Evolutionary conservation across 140 eudicot species (phyloP).

Genomic region (Anethum foeniculum): DNA sequence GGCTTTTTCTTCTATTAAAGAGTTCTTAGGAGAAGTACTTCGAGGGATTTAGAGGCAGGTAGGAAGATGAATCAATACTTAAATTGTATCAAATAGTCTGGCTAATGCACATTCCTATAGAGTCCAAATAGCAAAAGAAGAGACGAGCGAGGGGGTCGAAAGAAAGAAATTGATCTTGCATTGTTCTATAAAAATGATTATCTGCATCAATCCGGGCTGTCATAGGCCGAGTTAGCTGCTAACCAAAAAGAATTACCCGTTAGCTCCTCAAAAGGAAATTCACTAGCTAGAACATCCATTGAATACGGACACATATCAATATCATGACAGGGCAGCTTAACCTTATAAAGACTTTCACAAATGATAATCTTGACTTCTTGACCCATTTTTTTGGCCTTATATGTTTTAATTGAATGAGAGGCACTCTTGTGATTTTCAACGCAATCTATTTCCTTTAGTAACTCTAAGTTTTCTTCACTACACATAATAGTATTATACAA

Average conservation of each 20-base stretch:
- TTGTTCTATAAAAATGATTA: not conserved
- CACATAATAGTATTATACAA: not conserved
- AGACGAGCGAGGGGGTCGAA: not conserved
- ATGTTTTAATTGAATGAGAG: not conserved
- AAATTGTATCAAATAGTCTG: not conserved
- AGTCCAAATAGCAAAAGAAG: not conserved
- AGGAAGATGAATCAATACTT: not conserved
- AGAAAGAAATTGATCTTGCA: not conserved
- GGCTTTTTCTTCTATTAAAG: not conserved
- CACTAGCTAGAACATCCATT: not conserved
- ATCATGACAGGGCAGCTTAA: not conserved
- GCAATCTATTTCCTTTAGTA: not conserved
- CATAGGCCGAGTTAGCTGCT: too few relatives aligned
- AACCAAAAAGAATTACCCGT: too few relatives aligned
- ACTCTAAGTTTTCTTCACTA: not conserved
- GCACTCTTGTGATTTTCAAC: not conserved
- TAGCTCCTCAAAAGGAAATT: too few relatives aligned
- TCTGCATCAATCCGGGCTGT: not conserved
- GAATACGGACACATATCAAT: not conserved
- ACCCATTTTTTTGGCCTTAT: not conserved
- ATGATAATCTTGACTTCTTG: not conserved
- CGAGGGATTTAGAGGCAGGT: not conserved
- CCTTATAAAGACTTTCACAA: not conserved
- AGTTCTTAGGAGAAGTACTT: constrained; percentile 2
- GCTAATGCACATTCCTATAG: too few relatives aligned